A percentile compares a stretch with the other conserved stretches of the same genome.
Conservation (phyloP, 108 stramenopile species). For the Stephanodiscus minutulus region DNA sequence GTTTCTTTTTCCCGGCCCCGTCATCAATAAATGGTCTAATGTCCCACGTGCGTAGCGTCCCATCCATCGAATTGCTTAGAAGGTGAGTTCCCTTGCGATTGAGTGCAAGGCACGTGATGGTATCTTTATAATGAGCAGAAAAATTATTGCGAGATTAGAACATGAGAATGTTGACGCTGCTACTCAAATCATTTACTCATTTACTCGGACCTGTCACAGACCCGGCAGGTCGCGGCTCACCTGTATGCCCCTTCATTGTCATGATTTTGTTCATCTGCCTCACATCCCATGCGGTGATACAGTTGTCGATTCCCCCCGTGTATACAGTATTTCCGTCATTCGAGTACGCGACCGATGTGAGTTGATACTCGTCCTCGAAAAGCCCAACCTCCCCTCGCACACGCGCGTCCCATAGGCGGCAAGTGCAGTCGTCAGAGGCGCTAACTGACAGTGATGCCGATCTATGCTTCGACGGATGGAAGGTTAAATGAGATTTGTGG, state of each 20-base stretch:
- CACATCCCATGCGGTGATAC: conserved; percentile 82
- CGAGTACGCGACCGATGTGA: conserved; percentile 77
- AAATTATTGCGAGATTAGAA: no score
- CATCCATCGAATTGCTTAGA: conserved; percentile 88
- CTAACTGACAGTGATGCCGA: conserved; percentile 58
- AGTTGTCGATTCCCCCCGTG: conserved; percentile 86
- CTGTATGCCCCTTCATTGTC: conserved; percentile 76
- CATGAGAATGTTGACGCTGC: background rate
- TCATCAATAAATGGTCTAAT: conserved; percentile 68
- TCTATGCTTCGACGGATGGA: background rate
- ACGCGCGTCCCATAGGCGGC: conserved; percentile 77
- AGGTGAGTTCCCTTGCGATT: conserved; percentile 79
- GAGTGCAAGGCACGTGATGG: conserved; percentile 76
- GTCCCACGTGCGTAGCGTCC: conserved; percentile 75
- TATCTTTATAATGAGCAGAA: conserved; percentile 48
- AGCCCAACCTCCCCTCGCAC: conserved; percentile 52
- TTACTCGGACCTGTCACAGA: no score
- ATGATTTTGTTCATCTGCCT: conserved; percentile 56
- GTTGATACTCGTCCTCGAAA: conserved; percentile 65
- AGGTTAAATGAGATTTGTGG: background rate
- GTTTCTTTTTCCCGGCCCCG: conserved; percentile 34
- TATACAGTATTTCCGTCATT: conserved; percentile 68
- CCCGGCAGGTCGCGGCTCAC: conserved; percentile 6
- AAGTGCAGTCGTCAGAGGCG: conserved; percentile 78
- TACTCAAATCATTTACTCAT: background rate